Percentiles rank a stretch among this genome's conserved stretches.
phyloP scores from a whole-genome alignment of 2,329 filamentous ascomycete species.

The Cladosporium cucumerinum region DNA sequence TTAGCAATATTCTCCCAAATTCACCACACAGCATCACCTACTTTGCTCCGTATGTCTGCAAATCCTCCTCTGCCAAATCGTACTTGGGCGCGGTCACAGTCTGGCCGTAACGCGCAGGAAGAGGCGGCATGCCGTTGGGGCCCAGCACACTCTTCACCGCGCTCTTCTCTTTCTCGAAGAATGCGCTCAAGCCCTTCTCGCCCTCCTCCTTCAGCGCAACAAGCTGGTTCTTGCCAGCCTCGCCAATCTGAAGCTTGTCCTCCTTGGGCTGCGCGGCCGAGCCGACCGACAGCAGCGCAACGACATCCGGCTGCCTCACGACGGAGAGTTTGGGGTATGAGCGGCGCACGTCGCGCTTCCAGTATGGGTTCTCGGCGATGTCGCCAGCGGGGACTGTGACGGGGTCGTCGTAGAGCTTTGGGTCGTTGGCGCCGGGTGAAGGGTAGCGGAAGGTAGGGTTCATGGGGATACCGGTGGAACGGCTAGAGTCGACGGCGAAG shows the following conservation, averaged over 20 bases:
- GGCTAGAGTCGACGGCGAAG: conserved; percentile 78
- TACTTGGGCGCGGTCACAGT: conserved; percentile 47
- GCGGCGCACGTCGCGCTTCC: conserved; percentile 86
- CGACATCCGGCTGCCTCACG: conserved; percentile 79
- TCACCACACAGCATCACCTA: conserved; percentile 29
- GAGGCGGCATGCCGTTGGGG: conserved; percentile 77
- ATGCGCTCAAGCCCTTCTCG: conserved; percentile 66
- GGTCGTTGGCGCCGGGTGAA: conserved; percentile 69
- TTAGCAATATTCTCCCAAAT: conserved; percentile 23
- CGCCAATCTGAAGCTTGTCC: conserved; percentile 69
- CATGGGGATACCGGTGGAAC: conserved; percentile 86
- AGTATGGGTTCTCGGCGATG: conserved; percentile 90
- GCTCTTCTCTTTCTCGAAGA: conserved; percentile 64
- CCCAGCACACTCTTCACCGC: conserved; percentile 61
- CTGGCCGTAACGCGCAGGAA: conserved; percentile 54
- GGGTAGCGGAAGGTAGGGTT: conserved; percentile 92
- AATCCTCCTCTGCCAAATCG: conserved; percentile 64
- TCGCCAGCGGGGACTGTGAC: conserved; percentile 81
- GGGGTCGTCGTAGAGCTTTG: conserved; percentile 72
- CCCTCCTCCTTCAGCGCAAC: conserved; percentile 74
- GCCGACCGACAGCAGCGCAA: conserved; percentile 79
- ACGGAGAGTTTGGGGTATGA: conserved; percentile 77
- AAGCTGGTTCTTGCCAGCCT: conserved; percentile 69
- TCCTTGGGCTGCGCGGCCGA: conserved; percentile 77
- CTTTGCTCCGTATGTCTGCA: conserved; percentile 62